These are phyloP conservation scores for Mycena albidolilacea DNA, from an alignment of 768 basidiomycete species.

Conservation along the genomic window DNA sequence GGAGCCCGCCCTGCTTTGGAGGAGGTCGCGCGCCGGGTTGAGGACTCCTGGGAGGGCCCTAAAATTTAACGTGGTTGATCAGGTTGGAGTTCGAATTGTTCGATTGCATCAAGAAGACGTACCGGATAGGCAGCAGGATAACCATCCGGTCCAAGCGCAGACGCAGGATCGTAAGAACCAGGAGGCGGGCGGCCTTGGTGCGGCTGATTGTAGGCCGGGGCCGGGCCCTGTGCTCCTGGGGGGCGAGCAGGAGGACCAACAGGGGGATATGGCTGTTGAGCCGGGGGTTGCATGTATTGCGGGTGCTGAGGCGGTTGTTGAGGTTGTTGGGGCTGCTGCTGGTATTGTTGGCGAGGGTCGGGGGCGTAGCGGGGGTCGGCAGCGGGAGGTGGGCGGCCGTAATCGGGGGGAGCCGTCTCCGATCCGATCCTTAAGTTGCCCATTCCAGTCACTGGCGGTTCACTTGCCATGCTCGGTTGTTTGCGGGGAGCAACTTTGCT, in stretches of 20 bases:
- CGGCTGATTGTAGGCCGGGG: slow-evolving; percentile 57
- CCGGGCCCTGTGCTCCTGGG: slow-evolving; percentile 56
- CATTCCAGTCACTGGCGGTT: slow-evolving; percentile 54
- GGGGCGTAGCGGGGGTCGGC: slow-evolving; percentile 55
- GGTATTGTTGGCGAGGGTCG: slow-evolving; percentile 44
- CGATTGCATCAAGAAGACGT: slow-evolving; percentile 37
- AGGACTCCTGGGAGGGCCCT: slow-evolving; percentile 44
- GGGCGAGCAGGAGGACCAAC: slow-evolving; percentile 51
- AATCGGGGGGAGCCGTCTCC: slow-evolving; percentile 57
- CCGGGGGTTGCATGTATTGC: slow-evolving; percentile 42
- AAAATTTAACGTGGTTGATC: slow-evolving; percentile 21
- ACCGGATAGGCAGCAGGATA: slow-evolving; percentile 57
- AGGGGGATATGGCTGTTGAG: slow-evolving; percentile 47
- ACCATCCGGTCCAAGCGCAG: slow-evolving; percentile 45
- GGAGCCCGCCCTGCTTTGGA: slow-evolving; percentile 41
- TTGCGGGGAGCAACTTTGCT: slow-evolving; percentile 62
- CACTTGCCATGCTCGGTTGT: slow-evolving; percentile 45
- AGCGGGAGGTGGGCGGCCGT: slow-evolving; percentile 54
- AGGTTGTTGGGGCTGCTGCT: slow-evolving; percentile 44
- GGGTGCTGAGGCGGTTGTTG: slow-evolving; percentile 48
- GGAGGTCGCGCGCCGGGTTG: slow-evolving; percentile 37
- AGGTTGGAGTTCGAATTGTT: slow-evolving; percentile 17
- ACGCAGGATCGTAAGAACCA: slow-evolving; percentile 51
- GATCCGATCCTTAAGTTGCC: slow-evolving; percentile 63
- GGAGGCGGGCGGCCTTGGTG: slow-evolving; percentile 48